Conservation (phyloP, 2,329 filamentous ascomycete genomes). For the Claviceps sp. region DNA sequence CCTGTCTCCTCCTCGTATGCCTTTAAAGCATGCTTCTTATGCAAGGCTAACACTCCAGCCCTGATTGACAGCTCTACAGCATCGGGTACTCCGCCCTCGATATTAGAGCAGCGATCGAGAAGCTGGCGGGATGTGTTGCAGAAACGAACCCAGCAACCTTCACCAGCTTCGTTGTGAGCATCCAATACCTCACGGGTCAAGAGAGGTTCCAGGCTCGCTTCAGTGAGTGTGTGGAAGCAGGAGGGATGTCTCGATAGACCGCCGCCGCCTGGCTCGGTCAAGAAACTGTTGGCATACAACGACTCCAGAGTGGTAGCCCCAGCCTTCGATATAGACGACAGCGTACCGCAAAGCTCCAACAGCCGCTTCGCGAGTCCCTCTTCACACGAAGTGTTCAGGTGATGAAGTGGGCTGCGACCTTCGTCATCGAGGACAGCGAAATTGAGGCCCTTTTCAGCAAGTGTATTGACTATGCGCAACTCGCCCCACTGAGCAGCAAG, state of each 20-base stretch:
- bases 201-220: conserved; percentile 8
- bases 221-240: conserved; percentile 9
- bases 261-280: neutral
- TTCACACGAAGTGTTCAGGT: conserved; percentile 14
- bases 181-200: conserved; percentile 14
- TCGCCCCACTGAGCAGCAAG: conserved; percentile 16
- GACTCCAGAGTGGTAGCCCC: conserved; percentile 17
- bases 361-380: conserved; percentile 13
- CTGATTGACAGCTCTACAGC: neutral
- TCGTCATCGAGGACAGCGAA: conserved; percentile 6
- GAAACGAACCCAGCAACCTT: conserved; percentile 16
- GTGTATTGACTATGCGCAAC: conserved; percentile 8
- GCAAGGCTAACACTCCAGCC: neutral
- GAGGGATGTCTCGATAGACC: conserved; percentile 13
- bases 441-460: conserved; percentile 11
- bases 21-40: neutral
- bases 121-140: conserved; percentile 2
- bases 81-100: neutral
- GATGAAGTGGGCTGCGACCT: conserved; percentile 11
- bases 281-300: conserved; percentile 14
- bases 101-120: neutral
- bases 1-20: conserved; percentile 4
- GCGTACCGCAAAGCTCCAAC: conserved; percentile 9
- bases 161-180: conserved; percentile 8
- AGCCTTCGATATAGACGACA: conserved; percentile 5